Evolutionary conservation across 345 rosid species (phyloP), one percentile per base, ranked within the genome.

Genomic region (Clausena lansium): DNA sequence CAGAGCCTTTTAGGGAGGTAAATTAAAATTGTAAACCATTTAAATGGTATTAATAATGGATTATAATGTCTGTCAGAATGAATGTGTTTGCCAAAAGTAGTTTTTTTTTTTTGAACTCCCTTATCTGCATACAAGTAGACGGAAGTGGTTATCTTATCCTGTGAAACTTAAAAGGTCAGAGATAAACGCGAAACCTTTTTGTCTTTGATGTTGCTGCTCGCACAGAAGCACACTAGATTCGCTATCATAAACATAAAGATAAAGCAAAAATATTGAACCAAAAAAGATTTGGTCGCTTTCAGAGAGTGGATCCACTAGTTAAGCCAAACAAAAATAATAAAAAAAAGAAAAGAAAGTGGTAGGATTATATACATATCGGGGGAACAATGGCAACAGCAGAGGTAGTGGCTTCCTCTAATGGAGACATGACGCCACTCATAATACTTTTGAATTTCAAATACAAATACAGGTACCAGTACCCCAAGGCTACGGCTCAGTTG

Each of bases 351-450:
- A 52, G 22, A 52, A 45, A 45, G 50, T 45, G 50, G 50, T 45
- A 45, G 50, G 50, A 11, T 45, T 45, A 13, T 13, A 45, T 45
- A 13, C 50, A 0, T 13, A 45, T 45, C 50, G 50, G 15, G 50
- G 68, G 39, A 30, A 32, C 24, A 76, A 63, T 70, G 73, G 68
- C 79, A 81, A 69, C 84, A 81, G 62, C 70, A 67, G 30, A 55
- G 75, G 30, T 14, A 17, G 39, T n/a, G 67, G 84, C 38, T 33
- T 81, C 84, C 79, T 77, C 59, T 28, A 13, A 32, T 15, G 76
- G 68, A 70, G 76, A 63, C 84, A 74, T 64, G 69, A 61, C 35
- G 57, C 25, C n/a, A 45, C 7, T 7, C 79, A 55, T 11, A 45
- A 11, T 45, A 13, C 50, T 45, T 45, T 45, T 45, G 3, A 45